Percentiles rank a stretch among this genome's conserved stretches.
Conservation (phyloP, 1,139 yeast species). For the Candida gigantensis region DNA sequence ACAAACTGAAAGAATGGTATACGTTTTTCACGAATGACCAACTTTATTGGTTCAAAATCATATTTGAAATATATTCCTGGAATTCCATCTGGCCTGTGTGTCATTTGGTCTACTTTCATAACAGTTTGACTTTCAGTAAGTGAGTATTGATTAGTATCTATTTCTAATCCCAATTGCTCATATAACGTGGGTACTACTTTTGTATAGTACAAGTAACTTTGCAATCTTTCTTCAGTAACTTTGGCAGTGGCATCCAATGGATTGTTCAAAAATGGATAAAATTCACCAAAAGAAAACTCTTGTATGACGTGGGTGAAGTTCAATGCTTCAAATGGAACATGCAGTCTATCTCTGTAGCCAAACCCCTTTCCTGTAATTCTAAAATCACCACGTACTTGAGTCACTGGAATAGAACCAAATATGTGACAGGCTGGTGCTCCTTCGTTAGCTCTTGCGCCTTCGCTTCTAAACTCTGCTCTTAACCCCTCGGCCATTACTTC, state of each 20-base stretch:
- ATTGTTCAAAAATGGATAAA: constrained; percentile 81
- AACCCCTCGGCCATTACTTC: constrained; percentile 64
- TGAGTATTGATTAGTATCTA: constrained; percentile 87
- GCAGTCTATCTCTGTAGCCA: constrained; percentile 54
- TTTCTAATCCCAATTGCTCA: constrained; percentile 64
- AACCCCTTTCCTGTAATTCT: constrained; percentile 78
- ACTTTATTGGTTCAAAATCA: constrained; percentile 84
- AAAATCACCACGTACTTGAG: constrained; percentile 82
- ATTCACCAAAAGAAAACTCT: constrained; percentile 90
- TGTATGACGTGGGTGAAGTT: constrained; percentile 84
- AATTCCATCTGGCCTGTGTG: constrained; percentile 31
- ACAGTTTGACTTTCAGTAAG: constrained; percentile 55
- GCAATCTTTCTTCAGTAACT: constrained; percentile 45
- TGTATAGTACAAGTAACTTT: constrained; percentile 62
- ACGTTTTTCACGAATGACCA: constrained; percentile 68
- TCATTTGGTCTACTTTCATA: constrained; percentile 21
- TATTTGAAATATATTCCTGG: constrained; percentile 87
- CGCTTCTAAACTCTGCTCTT: constrained; percentile 57
- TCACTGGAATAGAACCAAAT: constrained; percentile 84
- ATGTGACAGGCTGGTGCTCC: constrained; percentile 84
- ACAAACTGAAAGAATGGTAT: constrained; percentile 78
- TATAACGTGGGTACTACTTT: constrained; percentile 85
- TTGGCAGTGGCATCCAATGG: constrained; percentile 80
- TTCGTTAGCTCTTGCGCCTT: constrained; percentile 41
- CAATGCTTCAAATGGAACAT: constrained; percentile 48